These are phyloP conservation scores for Kernera saxatilis DNA, from an alignment of 345 rosid species.

Conservation along the genomic window DNA sequence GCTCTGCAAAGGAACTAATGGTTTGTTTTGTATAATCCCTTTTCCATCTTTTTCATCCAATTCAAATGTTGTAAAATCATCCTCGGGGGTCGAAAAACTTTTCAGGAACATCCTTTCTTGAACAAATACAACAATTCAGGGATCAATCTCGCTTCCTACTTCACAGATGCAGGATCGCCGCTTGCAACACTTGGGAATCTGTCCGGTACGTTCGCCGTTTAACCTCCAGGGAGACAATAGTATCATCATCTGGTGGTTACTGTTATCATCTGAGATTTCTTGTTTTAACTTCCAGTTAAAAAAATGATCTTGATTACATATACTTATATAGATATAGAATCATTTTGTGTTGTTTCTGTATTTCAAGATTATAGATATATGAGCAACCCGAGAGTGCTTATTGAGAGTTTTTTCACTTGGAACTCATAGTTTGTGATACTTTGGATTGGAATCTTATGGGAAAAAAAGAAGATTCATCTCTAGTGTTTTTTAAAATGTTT, in stretches of 20 bases:
- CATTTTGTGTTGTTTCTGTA: neutral
- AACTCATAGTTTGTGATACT: constrained; percentile 4
- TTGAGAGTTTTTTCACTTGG: neutral
- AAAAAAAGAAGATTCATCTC: neutral
- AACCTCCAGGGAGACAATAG: constrained; percentile 1
- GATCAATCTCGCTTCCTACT: constrained; percentile 76
- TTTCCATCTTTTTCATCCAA: neutral
- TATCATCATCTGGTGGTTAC: constrained; percentile 1
- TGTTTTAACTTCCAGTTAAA: neutral
- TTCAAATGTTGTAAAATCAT: neutral
- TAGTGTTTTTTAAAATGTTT: neutral
- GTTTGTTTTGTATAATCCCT: constrained; percentile 15
- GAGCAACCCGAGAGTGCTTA: constrained; percentile 5
- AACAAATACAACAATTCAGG: constrained; percentile 53
- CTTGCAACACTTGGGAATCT: constrained; percentile 66
- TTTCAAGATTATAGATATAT: constrained; percentile 8
- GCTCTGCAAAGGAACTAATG: constrained; percentile 55
- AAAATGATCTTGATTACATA: neutral
- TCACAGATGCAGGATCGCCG: constrained; percentile 82
- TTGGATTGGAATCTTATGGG: neutral
- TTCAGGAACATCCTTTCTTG: constrained; percentile 73
- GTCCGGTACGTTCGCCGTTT: constrained; percentile 35
- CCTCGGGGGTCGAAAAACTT: neutral
- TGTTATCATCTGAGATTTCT: constrained; percentile 4
- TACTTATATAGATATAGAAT: neutral